Evolutionary conservation across 805 yeast genomes (phyloP).

Genomic region (Ogataea chonburiensis): DNA sequence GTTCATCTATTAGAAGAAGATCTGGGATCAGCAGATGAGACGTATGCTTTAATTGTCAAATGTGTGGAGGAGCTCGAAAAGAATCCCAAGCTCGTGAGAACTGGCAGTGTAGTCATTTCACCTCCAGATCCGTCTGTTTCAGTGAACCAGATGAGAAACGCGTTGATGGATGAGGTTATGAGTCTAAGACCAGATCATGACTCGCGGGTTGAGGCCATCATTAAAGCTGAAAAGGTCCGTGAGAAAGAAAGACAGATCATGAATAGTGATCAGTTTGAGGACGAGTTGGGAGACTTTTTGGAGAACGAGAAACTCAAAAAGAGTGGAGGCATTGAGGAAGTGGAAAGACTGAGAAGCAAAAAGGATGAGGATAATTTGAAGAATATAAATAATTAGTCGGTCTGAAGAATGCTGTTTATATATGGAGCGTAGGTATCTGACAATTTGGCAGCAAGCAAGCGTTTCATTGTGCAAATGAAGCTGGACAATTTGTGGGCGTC

Average conservation of each 20-base stretch:
- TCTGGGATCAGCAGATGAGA: constrained; percentile 73
- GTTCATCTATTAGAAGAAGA: constrained; percentile 79
- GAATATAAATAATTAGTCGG: constrained; percentile 23
- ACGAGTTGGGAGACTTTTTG: constrained; percentile 83
- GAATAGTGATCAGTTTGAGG: constrained; percentile 66
- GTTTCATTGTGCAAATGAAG: constrained; percentile 2
- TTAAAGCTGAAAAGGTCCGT: constrained; percentile 79
- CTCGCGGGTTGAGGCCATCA: constrained; percentile 81
- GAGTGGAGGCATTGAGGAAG: constrained; percentile 86
- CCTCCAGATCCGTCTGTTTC: constrained; percentile 57
- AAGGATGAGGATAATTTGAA: constrained; percentile 74
- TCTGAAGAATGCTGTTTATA: background rate
- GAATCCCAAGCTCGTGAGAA: constrained; percentile 39
- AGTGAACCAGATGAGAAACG: constrained; percentile 62
- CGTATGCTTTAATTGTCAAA: constrained; percentile 75
- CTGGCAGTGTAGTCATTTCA: constrained; percentile 38
- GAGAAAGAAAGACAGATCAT: constrained; percentile 63
- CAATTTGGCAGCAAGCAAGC: background rate
- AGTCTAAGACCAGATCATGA: constrained; percentile 83
- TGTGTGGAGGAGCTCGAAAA: constrained; percentile 78
- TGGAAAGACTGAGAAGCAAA: constrained; percentile 64
- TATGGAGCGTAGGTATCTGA: background rate
- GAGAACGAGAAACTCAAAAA: constrained; percentile 72
- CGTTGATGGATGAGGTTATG: constrained; percentile 75
- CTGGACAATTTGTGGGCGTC: background rate